These are phyloP conservation scores for Boletellus ananas DNA, from an alignment of 768 basidiomycete species.

Conservation along the genomic window DNA sequence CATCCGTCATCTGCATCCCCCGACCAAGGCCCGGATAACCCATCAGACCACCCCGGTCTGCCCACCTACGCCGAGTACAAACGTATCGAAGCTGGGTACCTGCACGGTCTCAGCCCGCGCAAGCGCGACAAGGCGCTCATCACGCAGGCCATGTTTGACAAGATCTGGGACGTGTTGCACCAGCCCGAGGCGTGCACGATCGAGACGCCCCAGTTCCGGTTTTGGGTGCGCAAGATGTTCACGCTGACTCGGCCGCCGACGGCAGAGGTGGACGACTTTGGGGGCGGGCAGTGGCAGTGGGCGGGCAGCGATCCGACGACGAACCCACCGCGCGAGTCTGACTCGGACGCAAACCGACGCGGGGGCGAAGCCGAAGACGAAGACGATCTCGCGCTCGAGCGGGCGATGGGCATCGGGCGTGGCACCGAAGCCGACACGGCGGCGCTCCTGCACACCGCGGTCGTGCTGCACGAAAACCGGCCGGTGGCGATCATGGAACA, in stretches of 20 bases:
- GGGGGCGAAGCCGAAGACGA: not conserved
- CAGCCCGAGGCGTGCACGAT: slow-evolving; percentile 44
- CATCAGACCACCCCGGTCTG: slow-evolving; percentile 42
- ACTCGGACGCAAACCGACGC: not conserved
- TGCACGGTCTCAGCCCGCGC: slow-evolving; percentile 52
- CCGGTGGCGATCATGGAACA: slow-evolving; percentile 77
- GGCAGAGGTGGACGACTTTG: too few relatives aligned
- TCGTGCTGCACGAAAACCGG: slow-evolving; percentile 67
- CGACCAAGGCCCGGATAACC: not conserved
- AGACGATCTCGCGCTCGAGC: slow-evolving; percentile 14
- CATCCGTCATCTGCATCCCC: not conserved
- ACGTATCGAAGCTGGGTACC: slow-evolving; percentile 53
- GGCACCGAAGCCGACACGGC: slow-evolving; percentile 1
- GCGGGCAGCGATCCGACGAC: too few relatives aligned
- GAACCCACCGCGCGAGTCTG: too few relatives aligned
- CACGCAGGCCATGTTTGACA: slow-evolving; percentile 64
- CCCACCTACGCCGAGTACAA: slow-evolving; percentile 62
- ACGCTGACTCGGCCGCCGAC: slow-evolving; percentile 35
- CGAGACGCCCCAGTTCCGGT: slow-evolving; percentile 67
- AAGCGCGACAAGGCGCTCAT: slow-evolving; percentile 71
- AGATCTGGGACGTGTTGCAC: slow-evolving; percentile 66
- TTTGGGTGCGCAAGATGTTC: slow-evolving; percentile 86
- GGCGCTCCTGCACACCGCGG: slow-evolving; percentile 21
- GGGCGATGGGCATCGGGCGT: slow-evolving; percentile 12
- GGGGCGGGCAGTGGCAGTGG: not conserved